A percentile compares a stretch with the other conserved stretches of the same genome.
These are phyloP conservation scores for Tripidium arundinaceum DNA, from an alignment of 202 grass and related monocot genomes.

Conservation along the genomic window DNA sequence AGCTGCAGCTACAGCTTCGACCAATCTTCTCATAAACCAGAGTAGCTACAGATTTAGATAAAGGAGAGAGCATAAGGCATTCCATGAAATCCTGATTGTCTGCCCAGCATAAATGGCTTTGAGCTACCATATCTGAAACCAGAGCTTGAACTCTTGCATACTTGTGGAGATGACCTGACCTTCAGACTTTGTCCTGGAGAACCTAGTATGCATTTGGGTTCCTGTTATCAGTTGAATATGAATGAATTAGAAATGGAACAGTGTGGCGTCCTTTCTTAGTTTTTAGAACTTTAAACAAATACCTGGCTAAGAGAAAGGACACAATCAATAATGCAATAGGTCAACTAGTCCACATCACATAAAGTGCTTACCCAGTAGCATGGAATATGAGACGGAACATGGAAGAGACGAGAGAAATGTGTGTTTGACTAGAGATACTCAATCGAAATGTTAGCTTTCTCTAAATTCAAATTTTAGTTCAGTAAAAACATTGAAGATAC, in stretches of 20 bases:
- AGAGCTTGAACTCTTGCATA: slow-evolving; percentile 31
- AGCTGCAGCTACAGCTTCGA: background rate
- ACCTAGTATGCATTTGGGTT: slow-evolving; percentile 41
- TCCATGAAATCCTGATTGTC: slow-evolving; percentile 34
- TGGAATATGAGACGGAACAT: background rate
- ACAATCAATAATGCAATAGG: background rate
- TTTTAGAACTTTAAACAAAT: slow-evolving; percentile 21
- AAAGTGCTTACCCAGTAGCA: background rate
- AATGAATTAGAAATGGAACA: slow-evolving; percentile 20
- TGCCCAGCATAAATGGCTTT: slow-evolving; percentile 34
- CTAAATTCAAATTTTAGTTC: slow-evolving; percentile 2
- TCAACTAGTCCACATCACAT: background rate
- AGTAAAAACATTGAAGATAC: slow-evolving; percentile 12
- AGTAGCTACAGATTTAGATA: slow-evolving; percentile 33
- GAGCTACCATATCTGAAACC: slow-evolving; percentile 31
- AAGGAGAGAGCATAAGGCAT: slow-evolving; percentile 18
- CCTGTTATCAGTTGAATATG: slow-evolving; percentile 39
- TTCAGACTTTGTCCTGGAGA: slow-evolving; percentile 37
- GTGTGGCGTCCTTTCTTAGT: background rate
- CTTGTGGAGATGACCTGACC: slow-evolving; percentile 40
- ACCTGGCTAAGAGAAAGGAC: background rate
- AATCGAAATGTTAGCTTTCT: background rate
- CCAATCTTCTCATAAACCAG: background rate
- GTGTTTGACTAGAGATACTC: background rate
- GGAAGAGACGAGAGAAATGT: background rate